These are phyloP conservation scores for Annulohypoxylon bovei DNA, from an alignment of 495 filamentous ascomycete species.

Conservation along the genomic window DNA sequence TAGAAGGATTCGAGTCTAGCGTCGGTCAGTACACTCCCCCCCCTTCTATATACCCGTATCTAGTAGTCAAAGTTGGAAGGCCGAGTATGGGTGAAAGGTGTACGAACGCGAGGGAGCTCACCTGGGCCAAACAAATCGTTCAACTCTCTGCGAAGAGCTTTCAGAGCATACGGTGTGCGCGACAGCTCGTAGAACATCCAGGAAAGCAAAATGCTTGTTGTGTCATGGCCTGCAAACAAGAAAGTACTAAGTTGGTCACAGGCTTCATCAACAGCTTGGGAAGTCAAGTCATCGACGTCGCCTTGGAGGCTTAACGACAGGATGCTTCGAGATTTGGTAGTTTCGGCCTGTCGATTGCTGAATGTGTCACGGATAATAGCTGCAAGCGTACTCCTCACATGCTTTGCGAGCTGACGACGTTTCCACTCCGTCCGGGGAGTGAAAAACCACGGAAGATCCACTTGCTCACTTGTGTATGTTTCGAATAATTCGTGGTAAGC, in stretches of 20 bases:
- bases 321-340: conserved; percentile 44
- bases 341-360: conserved; percentile 20
- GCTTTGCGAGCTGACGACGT: conserved; percentile 23
- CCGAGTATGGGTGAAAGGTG: neutral
- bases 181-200: conserved; percentile 61
- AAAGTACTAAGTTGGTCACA: conserved; percentile 56
- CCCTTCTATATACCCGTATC: neutral
- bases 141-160: conserved; percentile 57
- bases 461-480: conserved; percentile 29
- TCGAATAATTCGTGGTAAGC: conserved; percentile 42
- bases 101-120: conserved; percentile 18
- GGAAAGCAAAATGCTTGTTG: conserved; percentile 52
- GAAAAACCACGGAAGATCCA: conserved; percentile 37
- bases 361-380: conserved; percentile 43
- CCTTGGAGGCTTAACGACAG: conserved; percentile 47
- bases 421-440: conserved; percentile 22
- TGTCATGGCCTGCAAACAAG: conserved; percentile 62
- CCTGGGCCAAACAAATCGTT: conserved; percentile 51
- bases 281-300: conserved; percentile 28
- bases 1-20: neutral
- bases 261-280: conserved; percentile 32
- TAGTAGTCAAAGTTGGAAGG: neutral
- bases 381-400: conserved; percentile 32
- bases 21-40: conserved; percentile 21
- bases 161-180: conserved; percentile 52